Conservation (phyloP, 352 stramenopile species). For the Blastocystis hominis region DNA sequence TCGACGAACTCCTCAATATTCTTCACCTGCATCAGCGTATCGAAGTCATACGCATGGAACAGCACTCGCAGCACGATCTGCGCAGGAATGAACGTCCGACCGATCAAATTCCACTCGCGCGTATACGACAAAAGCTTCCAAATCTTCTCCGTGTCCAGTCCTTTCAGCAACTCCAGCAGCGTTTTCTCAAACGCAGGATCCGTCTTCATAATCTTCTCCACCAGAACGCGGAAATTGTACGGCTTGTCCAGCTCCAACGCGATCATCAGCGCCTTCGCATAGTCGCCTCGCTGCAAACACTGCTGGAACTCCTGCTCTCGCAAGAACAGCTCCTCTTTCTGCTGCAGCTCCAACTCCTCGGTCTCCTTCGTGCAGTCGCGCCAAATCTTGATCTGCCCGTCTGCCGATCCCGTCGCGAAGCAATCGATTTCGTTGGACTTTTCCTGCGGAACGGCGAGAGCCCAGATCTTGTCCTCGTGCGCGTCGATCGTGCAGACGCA, state of each 20-base stretch:
- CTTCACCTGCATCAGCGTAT: constrained; percentile 68
- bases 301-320: constrained; percentile 88
- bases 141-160: constrained; percentile 73
- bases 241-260: constrained; percentile 84
- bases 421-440: constrained; percentile 70
- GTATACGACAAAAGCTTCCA: constrained; percentile 82
- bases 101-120: constrained; percentile 93
- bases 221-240: constrained; percentile 81
- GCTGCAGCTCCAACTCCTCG: constrained; percentile 71
- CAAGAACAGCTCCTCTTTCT: constrained; percentile 78
- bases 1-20: constrained; percentile 76
- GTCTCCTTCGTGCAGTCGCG: constrained; percentile 82
- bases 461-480: constrained; percentile 93
- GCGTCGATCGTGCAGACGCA: constrained; percentile 89
- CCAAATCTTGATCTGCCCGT: constrained; percentile 86
- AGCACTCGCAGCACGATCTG: constrained; percentile 83
- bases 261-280: constrained; percentile 71
- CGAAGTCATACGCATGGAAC: constrained; percentile 64
- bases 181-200: not conserved
- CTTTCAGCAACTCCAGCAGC: constrained; percentile 66
- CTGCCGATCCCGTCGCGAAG: constrained; percentile 81
- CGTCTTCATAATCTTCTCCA: constrained; percentile 62
- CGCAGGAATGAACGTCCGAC: constrained; percentile 79
- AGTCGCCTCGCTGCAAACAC: constrained; percentile 80
- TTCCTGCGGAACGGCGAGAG: constrained; percentile 74